Evolutionary conservation across 2,329 filamentous ascomycete genomes (phyloP).

Genomic region (Balansia obtecta): DNA sequence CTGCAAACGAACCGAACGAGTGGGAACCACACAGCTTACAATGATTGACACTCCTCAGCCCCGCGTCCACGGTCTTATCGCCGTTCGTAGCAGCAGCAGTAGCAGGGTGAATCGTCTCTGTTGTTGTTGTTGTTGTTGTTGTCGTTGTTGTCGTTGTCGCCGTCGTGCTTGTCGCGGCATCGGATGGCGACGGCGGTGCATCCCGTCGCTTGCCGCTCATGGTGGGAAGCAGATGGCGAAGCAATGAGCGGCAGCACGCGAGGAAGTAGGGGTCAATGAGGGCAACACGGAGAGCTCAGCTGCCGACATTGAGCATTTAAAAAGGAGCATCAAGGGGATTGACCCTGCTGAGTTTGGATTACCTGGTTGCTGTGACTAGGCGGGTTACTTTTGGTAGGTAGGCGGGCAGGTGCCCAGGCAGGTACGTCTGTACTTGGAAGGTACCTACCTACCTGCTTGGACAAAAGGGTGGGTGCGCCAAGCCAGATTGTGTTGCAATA

Average conservation of each 20-base stretch:
- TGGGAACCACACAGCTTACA: conserved; percentile 35
- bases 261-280: conserved; percentile 1
- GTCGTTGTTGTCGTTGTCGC: background rate
- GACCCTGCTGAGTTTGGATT: background rate
- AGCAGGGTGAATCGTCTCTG: background rate
- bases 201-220: conserved; percentile 22
- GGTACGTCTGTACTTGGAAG: no score
- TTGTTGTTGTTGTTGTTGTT: background rate
- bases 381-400: no score
- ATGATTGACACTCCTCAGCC: conserved; percentile 67
- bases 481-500: no score
- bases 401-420: no score
- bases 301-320: conserved; percentile 1
- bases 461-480: no score
- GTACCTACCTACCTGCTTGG: no score
- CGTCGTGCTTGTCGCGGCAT: background rate
- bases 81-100: conserved; percentile 10
- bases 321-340: background rate
- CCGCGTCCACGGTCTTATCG: conserved; percentile 46
- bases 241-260: conserved; percentile 2
- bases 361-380: background rate
- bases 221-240: conserved; percentile 1
- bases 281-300: background rate
- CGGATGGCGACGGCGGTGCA: conserved; percentile 15
- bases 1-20: background rate